Evolutionary conservation across 2,329 filamentous ascomycete genomes (phyloP).

Genomic region (Capronia coronata): DNA sequence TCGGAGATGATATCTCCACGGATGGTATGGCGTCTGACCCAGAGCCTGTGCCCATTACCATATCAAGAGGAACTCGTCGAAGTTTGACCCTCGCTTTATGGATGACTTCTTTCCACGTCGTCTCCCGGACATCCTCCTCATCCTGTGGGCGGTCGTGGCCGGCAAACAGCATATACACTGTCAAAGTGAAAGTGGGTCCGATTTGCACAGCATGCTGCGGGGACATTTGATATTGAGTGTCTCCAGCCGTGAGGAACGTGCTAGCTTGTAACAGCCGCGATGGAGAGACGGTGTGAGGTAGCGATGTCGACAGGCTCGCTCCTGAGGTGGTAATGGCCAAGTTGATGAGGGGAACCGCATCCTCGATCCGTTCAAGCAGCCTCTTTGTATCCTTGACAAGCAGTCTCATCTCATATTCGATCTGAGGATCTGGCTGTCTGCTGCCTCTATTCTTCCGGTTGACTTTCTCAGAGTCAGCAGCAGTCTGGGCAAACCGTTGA

Average conservation of each 20-base stretch:
- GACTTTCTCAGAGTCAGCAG: slow-evolving; percentile 54
- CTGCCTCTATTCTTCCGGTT: slow-evolving; percentile 35
- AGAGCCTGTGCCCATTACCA: slow-evolving; percentile 34
- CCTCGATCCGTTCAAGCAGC: slow-evolving; percentile 73
- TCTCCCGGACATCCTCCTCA: slow-evolving; percentile 53
- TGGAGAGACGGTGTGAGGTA: slow-evolving; percentile 79
- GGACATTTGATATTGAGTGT: slow-evolving; percentile 68
- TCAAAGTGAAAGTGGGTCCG: slow-evolving; percentile 77
- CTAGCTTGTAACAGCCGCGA: slow-evolving; percentile 88
- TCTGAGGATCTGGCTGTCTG: slow-evolving; percentile 44
- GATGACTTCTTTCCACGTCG: slow-evolving; percentile 93
- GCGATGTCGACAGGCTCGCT: slow-evolving; percentile 70
- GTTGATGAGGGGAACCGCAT: slow-evolving; percentile 85
- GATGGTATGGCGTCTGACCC: slow-evolving; percentile 34
- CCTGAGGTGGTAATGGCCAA: slow-evolving; percentile 92
- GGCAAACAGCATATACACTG: slow-evolving; percentile 90
- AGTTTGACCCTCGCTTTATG: slow-evolving; percentile 86
- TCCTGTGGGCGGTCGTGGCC: slow-evolving; percentile 61
- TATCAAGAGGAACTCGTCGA: slow-evolving; percentile 59
- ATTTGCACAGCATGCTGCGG: slow-evolving; percentile 66
- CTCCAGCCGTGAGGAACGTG: slow-evolving; percentile 78
- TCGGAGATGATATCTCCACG: slow-evolving; percentile 24
- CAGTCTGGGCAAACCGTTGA: slow-evolving; percentile 64
- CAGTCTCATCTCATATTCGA: slow-evolving; percentile 57
- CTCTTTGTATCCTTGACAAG: slow-evolving; percentile 70